phyloP scores from a whole-genome alignment of 2,329 filamentous ascomycete genomes.

The Cytospora mali region DNA sequence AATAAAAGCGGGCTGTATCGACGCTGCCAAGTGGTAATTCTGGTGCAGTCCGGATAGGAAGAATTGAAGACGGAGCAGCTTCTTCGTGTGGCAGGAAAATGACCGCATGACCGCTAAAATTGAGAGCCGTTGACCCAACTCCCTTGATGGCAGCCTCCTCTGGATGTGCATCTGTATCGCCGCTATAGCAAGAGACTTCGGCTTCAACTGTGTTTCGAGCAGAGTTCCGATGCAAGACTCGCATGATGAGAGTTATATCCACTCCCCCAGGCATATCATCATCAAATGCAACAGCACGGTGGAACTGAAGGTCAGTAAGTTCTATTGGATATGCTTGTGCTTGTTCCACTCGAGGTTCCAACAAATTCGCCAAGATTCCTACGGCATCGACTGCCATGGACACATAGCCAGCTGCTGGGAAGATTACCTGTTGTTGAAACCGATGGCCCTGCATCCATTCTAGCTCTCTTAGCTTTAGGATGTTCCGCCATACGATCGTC shows the following conservation, averaged over 20 bases:
- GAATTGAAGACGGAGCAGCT: no score
- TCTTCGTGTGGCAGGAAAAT: no score
- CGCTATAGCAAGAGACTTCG: no score
- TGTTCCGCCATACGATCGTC: slow-evolving; percentile 34
- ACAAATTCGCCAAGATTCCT: not conserved
- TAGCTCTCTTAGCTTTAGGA: slow-evolving; percentile 33
- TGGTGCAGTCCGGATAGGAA: slow-evolving; percentile 25
- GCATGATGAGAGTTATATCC: no score
- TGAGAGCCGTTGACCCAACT: no score
- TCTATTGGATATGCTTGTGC: not conserved
- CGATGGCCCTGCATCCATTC: slow-evolving; percentile 45
- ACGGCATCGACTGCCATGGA: slow-evolving; percentile 31
- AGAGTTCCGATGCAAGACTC: no score
- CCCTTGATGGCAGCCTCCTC: no score
- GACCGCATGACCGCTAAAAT: no score
- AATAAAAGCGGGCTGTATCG: not conserved
- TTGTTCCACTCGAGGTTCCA: not conserved
- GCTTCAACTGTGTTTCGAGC: no score
- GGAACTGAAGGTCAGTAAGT: slow-evolving; percentile 1
- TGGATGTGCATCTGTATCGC: no score
- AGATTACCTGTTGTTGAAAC: slow-evolving; percentile 39
- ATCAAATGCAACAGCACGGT: no score
- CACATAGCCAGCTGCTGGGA: slow-evolving; percentile 38
- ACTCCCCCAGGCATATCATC: no score
- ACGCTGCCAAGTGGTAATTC: not conserved